Base-by-base conservation (phyloP, 306 rosid genomes). In the Glycine soja region DNA sequence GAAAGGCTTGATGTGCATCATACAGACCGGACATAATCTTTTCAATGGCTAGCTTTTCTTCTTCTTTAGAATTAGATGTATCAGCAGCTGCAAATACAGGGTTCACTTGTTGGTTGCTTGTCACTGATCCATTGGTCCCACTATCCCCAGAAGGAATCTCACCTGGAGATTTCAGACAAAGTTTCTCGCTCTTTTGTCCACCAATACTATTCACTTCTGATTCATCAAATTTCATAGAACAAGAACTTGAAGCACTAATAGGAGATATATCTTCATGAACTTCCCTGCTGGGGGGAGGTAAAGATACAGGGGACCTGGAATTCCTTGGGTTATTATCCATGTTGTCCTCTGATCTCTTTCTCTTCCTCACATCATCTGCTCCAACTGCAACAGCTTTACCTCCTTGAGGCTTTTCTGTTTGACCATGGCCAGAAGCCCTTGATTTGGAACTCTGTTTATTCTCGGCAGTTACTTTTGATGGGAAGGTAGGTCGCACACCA, bases 1-100 rank as follows among this genome's bases (percentile, higher is more conserved):
- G 46, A 63, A 90, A 79, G 38, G 86, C 72, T 84, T 89, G 92
- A 62, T 82, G 92, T 10, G 78, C 84, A 53, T 80, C 85, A 47
- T 87, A 89, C 4, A 90, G 91, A 45, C 92, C 90, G 4, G 90
- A 84, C 87, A 88, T 83, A 76, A 91, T 87, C 80, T 90, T 92
- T 83, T 88, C 92, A 54, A 89, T 86, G 38, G 91, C 97, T 70
- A 88, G 78, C 65, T 87, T 91, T 88, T 92, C 98, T 67, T 82
- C 95, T 81, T 89, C 97, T 71, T 80, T 90, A 72, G 87, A 89
- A 79, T 15, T 85, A 38, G 95, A 83, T 67, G 77, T 58, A 77
- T 85, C 87, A 38, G 81, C 70, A 77, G 80, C 65, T 36, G 78
- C 69, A 59, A 75, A 24, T 43, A 78, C 47, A 69, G 66, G 40